phyloP scores from a whole-genome alignment of 106 monocot species.

The Dendrobium officinale region DNA sequence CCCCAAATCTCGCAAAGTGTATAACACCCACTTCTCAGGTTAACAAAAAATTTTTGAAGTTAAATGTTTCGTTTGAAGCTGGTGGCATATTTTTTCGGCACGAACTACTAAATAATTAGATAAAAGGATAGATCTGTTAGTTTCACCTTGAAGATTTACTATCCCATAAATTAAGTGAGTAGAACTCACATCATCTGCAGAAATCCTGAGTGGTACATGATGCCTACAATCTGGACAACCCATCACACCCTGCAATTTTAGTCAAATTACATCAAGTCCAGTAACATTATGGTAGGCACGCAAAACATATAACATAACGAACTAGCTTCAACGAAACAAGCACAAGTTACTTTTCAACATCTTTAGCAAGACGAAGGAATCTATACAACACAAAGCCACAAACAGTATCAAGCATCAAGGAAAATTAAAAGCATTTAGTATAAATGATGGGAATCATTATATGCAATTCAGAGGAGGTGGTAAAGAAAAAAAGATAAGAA shows the following conservation, averaged over 20 bases:
- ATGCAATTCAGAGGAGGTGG: no score
- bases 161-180: constrained; percentile 2
- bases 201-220: constrained; percentile 57
- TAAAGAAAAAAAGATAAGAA: no score
- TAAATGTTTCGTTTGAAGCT: not conserved
- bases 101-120: not conserved
- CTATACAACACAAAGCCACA: not conserved
- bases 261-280: not conserved
- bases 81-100: not conserved
- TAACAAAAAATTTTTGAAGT: not conserved
- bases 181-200: constrained; percentile 79
- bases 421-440: not conserved
- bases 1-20: not conserved
- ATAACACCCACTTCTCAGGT: not conserved
- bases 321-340: not conserved
- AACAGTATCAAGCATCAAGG: no score
- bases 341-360: not conserved
- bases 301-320: not conserved
- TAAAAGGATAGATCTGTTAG: not conserved
- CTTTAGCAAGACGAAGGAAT: not conserved
- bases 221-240: constrained; percentile 77
- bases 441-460: no score
- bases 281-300: not conserved
- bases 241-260: constrained; percentile 68
- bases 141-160: not conserved